Conservation (phyloP, 2,329 filamentous ascomycete species). For the Xylariales sp. region DNA sequence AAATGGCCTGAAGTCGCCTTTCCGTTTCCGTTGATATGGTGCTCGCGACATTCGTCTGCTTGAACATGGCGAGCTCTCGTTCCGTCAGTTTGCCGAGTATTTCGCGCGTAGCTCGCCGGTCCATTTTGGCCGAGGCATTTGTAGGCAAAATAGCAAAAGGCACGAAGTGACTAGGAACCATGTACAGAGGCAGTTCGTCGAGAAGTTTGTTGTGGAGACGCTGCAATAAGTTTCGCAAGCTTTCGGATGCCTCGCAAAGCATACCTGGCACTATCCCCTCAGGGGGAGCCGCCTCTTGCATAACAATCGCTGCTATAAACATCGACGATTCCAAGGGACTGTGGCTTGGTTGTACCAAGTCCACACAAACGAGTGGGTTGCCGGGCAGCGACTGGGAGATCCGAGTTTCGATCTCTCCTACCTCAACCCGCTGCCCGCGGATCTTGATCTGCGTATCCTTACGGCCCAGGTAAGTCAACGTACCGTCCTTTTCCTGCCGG, state of each 20-base stretch:
- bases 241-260: background rate
- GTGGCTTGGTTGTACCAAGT: background rate
- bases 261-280: background rate
- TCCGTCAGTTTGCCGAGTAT: background rate
- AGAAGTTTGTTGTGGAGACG: background rate
- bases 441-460: slow-evolving; percentile 79
- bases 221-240: background rate
- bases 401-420: slow-evolving; percentile 58
- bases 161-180: slow-evolving; percentile 1
- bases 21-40: slow-evolving; percentile 1
- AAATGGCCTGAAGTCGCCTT: background rate
- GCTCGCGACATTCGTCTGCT: background rate
- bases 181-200: background rate
- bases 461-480: slow-evolving; percentile 66
- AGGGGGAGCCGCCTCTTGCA: no score
- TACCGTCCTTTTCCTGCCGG: slow-evolving; percentile 70
- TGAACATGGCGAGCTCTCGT: background rate
- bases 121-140: background rate
- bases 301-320: background rate
- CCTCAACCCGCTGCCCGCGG: slow-evolving; percentile 72
- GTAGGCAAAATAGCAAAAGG: background rate
- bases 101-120: background rate
- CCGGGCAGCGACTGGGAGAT: background rate
- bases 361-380: background rate
- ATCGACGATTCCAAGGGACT: background rate